Percentiles rank a stretch among this genome's conserved stretches.
Conservation (phyloP, 257 asterid genomes). For the Nicotiana tomentosiformis region DNA sequence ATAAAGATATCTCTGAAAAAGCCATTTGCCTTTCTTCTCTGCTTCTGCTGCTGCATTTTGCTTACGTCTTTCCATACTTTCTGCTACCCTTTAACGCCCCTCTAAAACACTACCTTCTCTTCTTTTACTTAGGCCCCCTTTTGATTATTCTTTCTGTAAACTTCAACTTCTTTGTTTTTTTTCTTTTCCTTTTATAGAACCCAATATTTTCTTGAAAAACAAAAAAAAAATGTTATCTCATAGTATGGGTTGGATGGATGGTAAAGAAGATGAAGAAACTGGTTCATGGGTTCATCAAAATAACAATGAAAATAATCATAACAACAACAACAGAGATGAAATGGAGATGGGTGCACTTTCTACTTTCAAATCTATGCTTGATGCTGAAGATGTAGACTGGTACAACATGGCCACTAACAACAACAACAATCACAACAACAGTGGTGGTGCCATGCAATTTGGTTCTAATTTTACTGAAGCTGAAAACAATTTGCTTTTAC, state of each 20-base stretch:
- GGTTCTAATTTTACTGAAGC: slow-evolving; percentile 41
- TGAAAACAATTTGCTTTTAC: slow-evolving; percentile 30
- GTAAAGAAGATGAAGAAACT: slow-evolving; percentile 38
- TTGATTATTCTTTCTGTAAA: neutral
- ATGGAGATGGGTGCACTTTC: slow-evolving; percentile 50
- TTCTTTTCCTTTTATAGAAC: neutral
- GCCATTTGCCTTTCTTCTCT: slow-evolving; percentile 28
- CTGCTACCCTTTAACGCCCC: neutral
- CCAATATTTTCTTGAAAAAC: neutral
- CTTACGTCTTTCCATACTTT: slow-evolving; percentile 11
- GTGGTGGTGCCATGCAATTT: slow-evolving; percentile 38
- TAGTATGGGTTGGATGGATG: slow-evolving; percentile 76
- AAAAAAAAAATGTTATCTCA: slow-evolving; percentile 44
- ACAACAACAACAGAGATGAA: slow-evolving; percentile 28
- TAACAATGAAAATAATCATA: neutral
- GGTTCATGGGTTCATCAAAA: slow-evolving; percentile 47
- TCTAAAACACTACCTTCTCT: neutral
- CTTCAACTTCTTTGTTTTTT: neutral
- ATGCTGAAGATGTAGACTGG: slow-evolving; percentile 67
- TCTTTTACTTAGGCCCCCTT: neutral
- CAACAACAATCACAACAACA: slow-evolving; percentile 8
- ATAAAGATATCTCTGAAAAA: slow-evolving; percentile 16
- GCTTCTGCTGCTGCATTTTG: slow-evolving; percentile 11
- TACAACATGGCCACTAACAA: slow-evolving; percentile 22
- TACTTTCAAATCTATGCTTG: slow-evolving; percentile 73